Evolutionary conservation across 192 early-diverging fungal species (phyloP).

Genomic region (Coemansia sp.): DNA sequence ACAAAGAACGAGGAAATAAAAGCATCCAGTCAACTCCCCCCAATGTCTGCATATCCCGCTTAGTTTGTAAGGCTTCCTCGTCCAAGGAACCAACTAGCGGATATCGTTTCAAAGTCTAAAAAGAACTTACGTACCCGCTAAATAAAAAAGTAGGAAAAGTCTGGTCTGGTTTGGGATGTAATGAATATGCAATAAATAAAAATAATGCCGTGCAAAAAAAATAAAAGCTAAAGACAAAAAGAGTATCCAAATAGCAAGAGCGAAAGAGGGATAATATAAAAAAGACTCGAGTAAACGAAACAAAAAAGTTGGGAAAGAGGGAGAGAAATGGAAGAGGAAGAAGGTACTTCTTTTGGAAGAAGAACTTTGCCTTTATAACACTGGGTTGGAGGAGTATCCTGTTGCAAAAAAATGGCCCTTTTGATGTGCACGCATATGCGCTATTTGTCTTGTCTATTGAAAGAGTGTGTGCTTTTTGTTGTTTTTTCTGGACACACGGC

Average conservation of each 20-base stretch:
- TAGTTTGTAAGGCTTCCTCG: neutral
- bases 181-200: conserved; percentile 7
- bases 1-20: neutral
- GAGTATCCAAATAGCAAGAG: conserved; percentile 5
- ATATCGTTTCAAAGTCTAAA: neutral
- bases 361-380: neutral
- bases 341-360: neutral
- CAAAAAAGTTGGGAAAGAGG: neutral
- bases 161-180: neutral
- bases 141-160: neutral
- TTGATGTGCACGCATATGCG: neutral
- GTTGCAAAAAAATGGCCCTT: neutral
- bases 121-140: neutral
- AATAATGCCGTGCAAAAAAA: conserved; percentile 7
- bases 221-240: conserved; percentile 5
- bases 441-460: conserved; percentile 7
- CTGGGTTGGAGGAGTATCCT: neutral
- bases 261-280: too few species aligned
- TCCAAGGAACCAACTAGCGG: neutral
- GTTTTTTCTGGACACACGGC: neutral
- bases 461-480: conserved; percentile 1
- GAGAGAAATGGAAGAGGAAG: neutral
- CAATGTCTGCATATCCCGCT: neutral
- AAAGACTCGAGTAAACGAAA: neutral
- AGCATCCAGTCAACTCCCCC: neutral